phyloP scores from a whole-genome alignment of 2,329 filamentous ascomycete genomes.

The Tolypocladium ovalisporum region DNA sequence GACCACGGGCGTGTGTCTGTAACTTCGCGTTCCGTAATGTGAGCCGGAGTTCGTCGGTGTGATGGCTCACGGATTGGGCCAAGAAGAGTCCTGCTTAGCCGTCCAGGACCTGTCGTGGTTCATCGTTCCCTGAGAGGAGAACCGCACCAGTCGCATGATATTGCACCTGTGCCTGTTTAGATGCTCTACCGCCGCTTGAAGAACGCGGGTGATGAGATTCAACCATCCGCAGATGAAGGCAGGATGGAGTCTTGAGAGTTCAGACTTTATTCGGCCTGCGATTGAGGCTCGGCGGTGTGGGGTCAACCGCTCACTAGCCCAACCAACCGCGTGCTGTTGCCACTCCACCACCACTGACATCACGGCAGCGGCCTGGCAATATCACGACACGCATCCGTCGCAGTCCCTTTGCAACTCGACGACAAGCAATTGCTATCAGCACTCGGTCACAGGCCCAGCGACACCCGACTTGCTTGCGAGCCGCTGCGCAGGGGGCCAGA shows the following conservation, averaged over 20 bases:
- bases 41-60: neutral
- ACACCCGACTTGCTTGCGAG: neutral
- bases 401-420: neutral
- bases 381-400: neutral
- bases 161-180: neutral
- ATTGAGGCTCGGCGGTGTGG: neutral
- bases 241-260: neutral
- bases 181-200: neutral
- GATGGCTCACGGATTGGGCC: neutral
- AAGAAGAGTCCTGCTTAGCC: neutral
- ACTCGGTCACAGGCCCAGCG: neutral
- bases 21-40: too few relatives aligned
- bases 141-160: neutral
- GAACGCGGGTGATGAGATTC: neutral
- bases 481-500: slow-evolving; percentile 10
- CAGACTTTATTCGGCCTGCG: neutral
- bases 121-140: neutral
- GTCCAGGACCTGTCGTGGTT: neutral
- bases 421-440: neutral
- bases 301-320: neutral
- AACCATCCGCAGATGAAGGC: neutral
- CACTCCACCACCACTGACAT: neutral
- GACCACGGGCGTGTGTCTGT: neutral
- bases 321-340: neutral
- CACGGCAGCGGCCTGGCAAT: neutral